Evolutionary conservation across 2,329 filamentous ascomycete species (phyloP), one percentile per base, ranked within the genome.

Genomic region (Pseudogymnoascus pannorum): DNA sequence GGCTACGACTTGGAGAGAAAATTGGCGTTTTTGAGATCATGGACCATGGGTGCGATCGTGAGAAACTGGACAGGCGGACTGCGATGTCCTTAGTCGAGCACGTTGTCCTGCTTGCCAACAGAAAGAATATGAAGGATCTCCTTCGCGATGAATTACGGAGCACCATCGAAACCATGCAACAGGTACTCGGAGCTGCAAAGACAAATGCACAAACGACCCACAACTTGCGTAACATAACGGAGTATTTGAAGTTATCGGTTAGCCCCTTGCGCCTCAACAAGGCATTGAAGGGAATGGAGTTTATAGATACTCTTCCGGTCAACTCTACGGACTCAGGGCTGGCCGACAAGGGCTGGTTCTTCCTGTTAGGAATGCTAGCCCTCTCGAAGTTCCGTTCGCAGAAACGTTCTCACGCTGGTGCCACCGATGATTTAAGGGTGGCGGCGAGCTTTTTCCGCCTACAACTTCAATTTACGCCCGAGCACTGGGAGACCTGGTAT

Each of bases 151-250:
- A 97, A 61, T 79, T 99, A 60, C 95, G 93, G 72, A 85, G 81
- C 14, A 91, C 92, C 0, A 94, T 99, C 62, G 94, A 99, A 63
- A 92, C 92, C 67, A 91, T 99, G 75, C 92, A 97, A 72, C 87
- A 91, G 66, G 87, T 90, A 4, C 87, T 97, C 60, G 91, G 91
- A 1, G 83, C 84, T 60, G 84, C 88, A 26, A 96, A 92, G 72
- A 84, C 87, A 11, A 88, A 87, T 1, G 84, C 90, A 4, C 86
- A 92, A 64, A 87, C 96, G 74, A 82, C 87, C n/a, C 88, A 94
- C 72, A 99, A 99, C 73, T 81, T 91, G 61, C 87, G 91, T 60
- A 87, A 96, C 65, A 87, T 94, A 61, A 88, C 86, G 3, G 83
- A 89, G 26, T 94, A 89, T 69, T 78, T 97, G 58, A 93, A 91